Base-by-base conservation (phyloP, 495 filamentous ascomycete genomes). In the Annulohypoxylon stygium region DNA sequence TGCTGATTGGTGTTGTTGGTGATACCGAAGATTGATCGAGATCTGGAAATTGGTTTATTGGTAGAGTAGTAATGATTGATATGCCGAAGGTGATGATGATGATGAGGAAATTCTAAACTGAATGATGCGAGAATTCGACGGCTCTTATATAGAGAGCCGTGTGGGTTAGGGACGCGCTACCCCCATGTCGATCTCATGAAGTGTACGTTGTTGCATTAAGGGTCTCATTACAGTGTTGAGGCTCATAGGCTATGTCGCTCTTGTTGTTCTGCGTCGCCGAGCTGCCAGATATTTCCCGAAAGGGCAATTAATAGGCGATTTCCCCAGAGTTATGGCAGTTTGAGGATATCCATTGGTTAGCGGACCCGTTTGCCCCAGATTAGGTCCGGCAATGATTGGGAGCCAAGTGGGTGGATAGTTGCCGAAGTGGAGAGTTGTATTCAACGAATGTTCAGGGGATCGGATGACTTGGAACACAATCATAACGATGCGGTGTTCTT, bases 181-280 rank as follows among this genome's bases (percentile, higher is more conserved):
- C 23, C 60, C 12, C 18, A 37, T 65, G 60, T 11, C 53, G 53
- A 65, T 65, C 61, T 59, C 60, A 25, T 25, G 41, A 70, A 26
- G 50, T 51, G 20, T 33, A 11, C 37, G 26, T 37, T n/a, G n/a
- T 54, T 60, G 23, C 6, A 30, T n/a, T 58, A 16, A 48, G 25
- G 30, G 11, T 51, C 41, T 20, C 18, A 33, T 8, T 34, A 53
- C n/a, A 12, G 55, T 39, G 16, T 55, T 62, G 67, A 59, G 61
- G 67, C 60, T 65, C 51, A 39, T 57, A 26, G 60, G 48, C 51
- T 58, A 70, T 70, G 60, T 65, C 41, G 48, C 51, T 25, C 23
- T 45, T 41, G 50, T 11, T 26, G 36, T 14, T 12, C 36, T 39
- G 10, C 50, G 39, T 12, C 39, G 50, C 59, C 57, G 41, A 54